A percentile compares a stretch with the other conserved stretches of the same genome.
Conservation (phyloP, 2,329 filamentous ascomycete species). For the Plenodomus biglobosus region DNA sequence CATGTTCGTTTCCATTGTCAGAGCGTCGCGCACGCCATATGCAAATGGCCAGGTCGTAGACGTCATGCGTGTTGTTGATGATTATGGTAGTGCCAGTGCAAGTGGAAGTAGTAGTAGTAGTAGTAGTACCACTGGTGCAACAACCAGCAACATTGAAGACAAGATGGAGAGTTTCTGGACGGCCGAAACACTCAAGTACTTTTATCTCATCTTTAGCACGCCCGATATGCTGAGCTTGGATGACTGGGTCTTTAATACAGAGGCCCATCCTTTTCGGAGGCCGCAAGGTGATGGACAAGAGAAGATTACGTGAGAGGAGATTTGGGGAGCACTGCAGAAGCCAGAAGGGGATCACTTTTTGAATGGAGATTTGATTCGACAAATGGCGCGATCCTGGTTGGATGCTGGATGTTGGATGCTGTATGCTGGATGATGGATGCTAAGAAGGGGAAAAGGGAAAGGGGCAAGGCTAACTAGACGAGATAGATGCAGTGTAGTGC, state of each 20-base stretch:
- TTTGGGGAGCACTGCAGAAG: too few relatives aligned
- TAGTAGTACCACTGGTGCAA: neutral
- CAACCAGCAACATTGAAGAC: slow-evolving; percentile 28
- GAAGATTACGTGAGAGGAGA: too few relatives aligned
- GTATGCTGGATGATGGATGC: too few relatives aligned
- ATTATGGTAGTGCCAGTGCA: too few relatives aligned
- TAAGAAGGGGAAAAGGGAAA: too few relatives aligned
- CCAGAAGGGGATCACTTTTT: too few relatives aligned
- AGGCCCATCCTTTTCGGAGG: slow-evolving; percentile 52
- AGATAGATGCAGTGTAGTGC: too few relatives aligned
- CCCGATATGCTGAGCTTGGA: slow-evolving; percentile 50
- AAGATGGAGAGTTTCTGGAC: slow-evolving; percentile 52
- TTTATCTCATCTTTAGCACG: slow-evolving; percentile 52
- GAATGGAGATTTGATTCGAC: too few relatives aligned
- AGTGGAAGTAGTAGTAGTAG: too few relatives aligned
- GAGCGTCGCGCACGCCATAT: slow-evolving; percentile 43
- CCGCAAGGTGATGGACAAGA: slow-evolving; percentile 10
- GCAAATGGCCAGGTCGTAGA: slow-evolving; percentile 51
- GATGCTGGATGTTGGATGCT: too few relatives aligned
- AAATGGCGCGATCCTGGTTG: too few relatives aligned
- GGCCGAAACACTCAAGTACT: slow-evolving; percentile 55
- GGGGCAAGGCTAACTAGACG: too few relatives aligned
- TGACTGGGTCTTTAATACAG: slow-evolving; percentile 55
- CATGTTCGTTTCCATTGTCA: slow-evolving; percentile 50
- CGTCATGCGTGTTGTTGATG: slow-evolving; percentile 41